Base-by-base conservation (phyloP, 176 grass and related monocot genomes). In the Rhynchospora tenuis region DNA sequence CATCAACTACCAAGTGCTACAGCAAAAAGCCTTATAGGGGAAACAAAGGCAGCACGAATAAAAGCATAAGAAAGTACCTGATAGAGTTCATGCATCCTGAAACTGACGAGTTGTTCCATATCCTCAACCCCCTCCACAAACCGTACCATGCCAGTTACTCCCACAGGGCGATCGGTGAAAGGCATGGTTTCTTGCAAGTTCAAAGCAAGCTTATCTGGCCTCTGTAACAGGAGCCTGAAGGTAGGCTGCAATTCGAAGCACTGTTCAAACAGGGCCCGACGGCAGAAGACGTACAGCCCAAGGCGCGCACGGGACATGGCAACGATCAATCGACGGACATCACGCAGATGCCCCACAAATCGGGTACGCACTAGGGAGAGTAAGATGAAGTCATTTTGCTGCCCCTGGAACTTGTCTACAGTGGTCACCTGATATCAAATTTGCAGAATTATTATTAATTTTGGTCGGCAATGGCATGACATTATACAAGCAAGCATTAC, bases 381-480 rank as follows among this genome's bases (percentile, higher is more conserved):
- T 47, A 99, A 62, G 87, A 99, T 99, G 90, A 95, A 95, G 85
- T 99, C 96, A 87, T 99, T 99, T 78, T 99, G 96, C 72, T 99
- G 93, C 26, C 96, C 96, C 88, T 99, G 93, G 72, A 99, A 99
- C 85, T 99, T 99, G 54, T 99, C 96, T 65, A 99, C 96, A 27
- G 96, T 99, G 2, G 89, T 66, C 83, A 95, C 86, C 95, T 97
- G 88, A 22, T 86, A 22, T 65, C 46, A 31, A 77, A 56, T 17
- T 76, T 76, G 70, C 50, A 77, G 6, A 2, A 14, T 55, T 77
- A 54, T 19, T 3, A 16, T 29, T 24, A 7, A 19, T 55, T 77
- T 77, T 77, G 23, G 13, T 46, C 1, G 6, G n/a, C 71, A 74
- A 12, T 51, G 22, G 4, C 45, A 27, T 26, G 17, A 74, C 47